phyloP scores from a whole-genome alignment of 1,284 basidiomycete genomes.

The Trametes versicolor region DNA sequence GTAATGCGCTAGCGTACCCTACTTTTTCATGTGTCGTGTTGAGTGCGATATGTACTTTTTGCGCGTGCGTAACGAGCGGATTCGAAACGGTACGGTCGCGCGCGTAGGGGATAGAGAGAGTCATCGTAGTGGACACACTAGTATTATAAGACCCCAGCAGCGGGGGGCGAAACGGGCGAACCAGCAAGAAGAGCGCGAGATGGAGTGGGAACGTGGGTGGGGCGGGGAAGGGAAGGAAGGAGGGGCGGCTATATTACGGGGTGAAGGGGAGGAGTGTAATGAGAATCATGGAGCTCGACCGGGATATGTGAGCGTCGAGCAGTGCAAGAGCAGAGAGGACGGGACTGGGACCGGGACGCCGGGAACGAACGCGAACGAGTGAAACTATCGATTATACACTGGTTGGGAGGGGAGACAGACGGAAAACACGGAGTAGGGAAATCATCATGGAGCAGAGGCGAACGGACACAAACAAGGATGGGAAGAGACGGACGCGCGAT shows the following conservation, averaged over 20 bases:
- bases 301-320: constrained; percentile 36
- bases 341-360: constrained; percentile 8
- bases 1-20: constrained; percentile 12
- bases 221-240: too few relatives aligned
- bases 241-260: constrained; percentile 11
- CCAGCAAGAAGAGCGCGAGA: not conserved
- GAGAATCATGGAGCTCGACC: constrained; percentile 21
- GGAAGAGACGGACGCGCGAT: not conserved
- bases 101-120: not conserved
- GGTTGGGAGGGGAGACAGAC: not conserved
- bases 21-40: constrained; percentile 10
- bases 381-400: constrained; percentile 22
- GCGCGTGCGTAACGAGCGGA: not conserved
- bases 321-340: constrained; percentile 20
- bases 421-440: constrained; percentile 19
- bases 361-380: not conserved
- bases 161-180: not conserved
- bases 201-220: not conserved
- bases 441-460: constrained; percentile 1
- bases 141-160: too few relatives aligned
- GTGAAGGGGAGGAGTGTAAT: not conserved
- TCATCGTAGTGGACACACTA: constrained; percentile 16
- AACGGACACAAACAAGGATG: not conserved
- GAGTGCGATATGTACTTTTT: constrained; percentile 15
- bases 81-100: not conserved